Evolutionary conservation across 768 basidiomycete species (phyloP), one percentile per base, ranked within the genome.

Genomic region (Boletus barrowsii): DNA sequence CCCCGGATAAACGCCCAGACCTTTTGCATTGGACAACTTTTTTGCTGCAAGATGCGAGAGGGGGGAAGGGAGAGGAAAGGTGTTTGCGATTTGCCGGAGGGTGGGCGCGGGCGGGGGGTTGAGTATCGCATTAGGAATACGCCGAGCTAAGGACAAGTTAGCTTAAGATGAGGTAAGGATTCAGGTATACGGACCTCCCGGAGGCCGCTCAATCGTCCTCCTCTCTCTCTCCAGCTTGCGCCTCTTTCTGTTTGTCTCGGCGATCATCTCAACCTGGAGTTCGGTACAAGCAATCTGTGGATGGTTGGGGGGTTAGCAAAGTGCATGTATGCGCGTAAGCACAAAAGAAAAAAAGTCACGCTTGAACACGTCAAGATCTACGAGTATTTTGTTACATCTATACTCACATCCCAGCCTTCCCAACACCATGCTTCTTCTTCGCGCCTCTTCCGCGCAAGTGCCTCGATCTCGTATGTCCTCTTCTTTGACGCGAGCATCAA

Each of bases 341-440:
- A 51, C 18, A 11, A 10, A 33, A 30, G n/a, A n/a, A 22, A 42
- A 57, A 35, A 55, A 42, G 46, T 49, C 47, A 48, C 41, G 35
- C 24, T 49, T 29, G 10, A 50, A 24, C 24, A 36, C 35, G 37
- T 36, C 36, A 30, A 30, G 24, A 39, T 47, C 13, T 41, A 33
- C 20, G 20, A 35, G n/a, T 24, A 48, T 37, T 46, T 45, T 35
- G 49, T 24, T 35, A 51, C 43, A 60, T 53, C 42, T 39, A 53
- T 47, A 70, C 77, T 63, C 62, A 91, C 92, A 76, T 86, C 86
- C 96, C 96, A 98, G 81, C 87, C 89, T 56, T 85, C 85, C 93
- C 94, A 96, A 30, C 88, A 83, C 13, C 82, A 82, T 33, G 81
- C 74, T 57, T 93, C 91, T 50, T 93, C 88, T 5, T 83, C 76